Percentiles rank a stretch among this genome's conserved stretches.
Evolutionary conservation across 2,329 filamentous ascomycete species (phyloP).

Genomic region (Colletotrichum tanaceti): DNA sequence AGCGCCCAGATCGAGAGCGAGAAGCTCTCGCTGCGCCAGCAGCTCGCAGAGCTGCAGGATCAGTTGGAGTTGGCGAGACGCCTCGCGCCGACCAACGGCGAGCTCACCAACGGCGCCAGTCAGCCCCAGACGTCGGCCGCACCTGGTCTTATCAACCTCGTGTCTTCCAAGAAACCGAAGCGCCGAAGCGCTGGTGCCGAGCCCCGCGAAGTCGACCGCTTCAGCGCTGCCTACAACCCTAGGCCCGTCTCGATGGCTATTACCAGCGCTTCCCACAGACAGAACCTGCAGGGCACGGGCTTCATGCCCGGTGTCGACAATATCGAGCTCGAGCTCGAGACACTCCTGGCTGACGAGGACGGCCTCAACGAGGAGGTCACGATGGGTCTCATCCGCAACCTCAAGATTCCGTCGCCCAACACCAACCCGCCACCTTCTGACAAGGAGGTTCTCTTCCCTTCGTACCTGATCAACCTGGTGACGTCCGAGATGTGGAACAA

Average conservation of each 20-base stretch:
- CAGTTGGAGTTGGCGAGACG: constrained; percentile 90
- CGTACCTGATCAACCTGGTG: constrained; percentile 98
- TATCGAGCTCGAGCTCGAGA: constrained; percentile 94
- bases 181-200: constrained; percentile 91
- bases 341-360: constrained; percentile 93
- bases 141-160: constrained; percentile 92
- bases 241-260: constrained; percentile 97
- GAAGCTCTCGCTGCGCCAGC: constrained; percentile 85
- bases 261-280: constrained; percentile 72
- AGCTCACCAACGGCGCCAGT: constrained; percentile 54
- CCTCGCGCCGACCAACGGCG: constrained; percentile 78
- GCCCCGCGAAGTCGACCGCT: constrained; percentile 85
- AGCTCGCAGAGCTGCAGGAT: constrained; percentile 90
- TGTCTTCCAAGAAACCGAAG: constrained; percentile 97
- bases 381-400: constrained; percentile 92
- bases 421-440: constrained; percentile 91
- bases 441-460: constrained; percentile 98
- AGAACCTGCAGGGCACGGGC: constrained; percentile 78
- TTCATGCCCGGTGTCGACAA: constrained; percentile 87
- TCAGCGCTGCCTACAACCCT: constrained; percentile 93
- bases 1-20: constrained; percentile 84
- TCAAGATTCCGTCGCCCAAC: constrained; percentile 93
- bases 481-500: constrained; percentile 99
- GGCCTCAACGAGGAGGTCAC: constrained; percentile 97
- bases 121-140: constrained; percentile 64